These are phyloP conservation scores for Paecilomyces dactylethromorphus DNA, from an alignment of 2,329 filamentous ascomycete species.

Conservation along the genomic window DNA sequence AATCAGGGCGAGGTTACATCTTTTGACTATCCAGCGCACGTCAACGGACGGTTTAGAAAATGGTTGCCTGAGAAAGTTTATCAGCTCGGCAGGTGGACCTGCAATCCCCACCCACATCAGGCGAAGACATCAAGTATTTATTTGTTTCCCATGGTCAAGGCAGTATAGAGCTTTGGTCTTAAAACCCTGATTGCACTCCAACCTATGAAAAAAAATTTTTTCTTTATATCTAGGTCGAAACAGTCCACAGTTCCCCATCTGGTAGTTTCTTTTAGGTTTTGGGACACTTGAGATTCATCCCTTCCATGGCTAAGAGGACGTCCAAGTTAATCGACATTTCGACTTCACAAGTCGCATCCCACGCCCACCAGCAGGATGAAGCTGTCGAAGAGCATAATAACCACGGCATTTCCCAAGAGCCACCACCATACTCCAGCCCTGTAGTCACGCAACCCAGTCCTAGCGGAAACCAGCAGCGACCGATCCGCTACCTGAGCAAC, in stretches of 20 bases:
- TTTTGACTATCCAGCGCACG: not conserved
- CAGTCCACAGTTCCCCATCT: not conserved
- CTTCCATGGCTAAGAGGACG: not conserved
- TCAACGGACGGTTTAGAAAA: not conserved
- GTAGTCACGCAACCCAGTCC: not conserved
- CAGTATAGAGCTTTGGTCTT: not conserved
- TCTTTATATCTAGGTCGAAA: not conserved
- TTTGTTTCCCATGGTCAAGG: not conserved
- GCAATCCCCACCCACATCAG: not conserved
- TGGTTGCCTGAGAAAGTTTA: not conserved
- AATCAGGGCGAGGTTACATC: not conserved
- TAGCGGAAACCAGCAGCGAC: not conserved
- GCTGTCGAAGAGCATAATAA: not conserved
- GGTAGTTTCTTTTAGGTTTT: not conserved
- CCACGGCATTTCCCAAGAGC: not conserved
- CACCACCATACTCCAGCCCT: conserved; percentile 9
- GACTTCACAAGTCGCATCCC: not conserved
- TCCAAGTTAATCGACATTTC: not conserved
- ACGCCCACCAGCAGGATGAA: not conserved
- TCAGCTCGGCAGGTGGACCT: not conserved
- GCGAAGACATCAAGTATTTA: not conserved
- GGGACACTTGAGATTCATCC: not conserved
- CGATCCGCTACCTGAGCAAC: not conserved
- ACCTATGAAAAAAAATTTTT: no score
- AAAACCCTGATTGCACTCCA: not conserved